A percentile compares a stretch with the other conserved stretches of the same genome.
Evolutionary conservation across 768 basidiomycete genomes (phyloP).

Genomic region (Hericium alpestre): DNA sequence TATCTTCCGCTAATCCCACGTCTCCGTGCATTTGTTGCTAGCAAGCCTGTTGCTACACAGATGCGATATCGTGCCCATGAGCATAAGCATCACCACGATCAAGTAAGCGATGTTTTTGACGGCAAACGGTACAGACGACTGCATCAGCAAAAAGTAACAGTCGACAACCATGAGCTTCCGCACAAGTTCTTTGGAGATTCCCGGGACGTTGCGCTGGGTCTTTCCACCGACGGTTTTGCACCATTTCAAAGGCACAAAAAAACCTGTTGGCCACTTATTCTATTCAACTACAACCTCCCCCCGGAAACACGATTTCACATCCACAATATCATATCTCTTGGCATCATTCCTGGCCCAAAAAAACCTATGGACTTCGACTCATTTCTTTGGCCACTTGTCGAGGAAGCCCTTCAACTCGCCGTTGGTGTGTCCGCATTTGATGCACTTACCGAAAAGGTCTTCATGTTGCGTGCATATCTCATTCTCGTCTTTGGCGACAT

Average conservation of each 20-base stretch:
- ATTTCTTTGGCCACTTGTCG: constrained; percentile 25
- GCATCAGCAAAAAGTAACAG: constrained; percentile 12
- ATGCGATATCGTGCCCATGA: constrained; percentile 21
- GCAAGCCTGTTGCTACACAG: constrained; percentile 12
- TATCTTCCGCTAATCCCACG: constrained; percentile 32
- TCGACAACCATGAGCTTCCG: constrained; percentile 15
- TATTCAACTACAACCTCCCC: constrained; percentile 32
- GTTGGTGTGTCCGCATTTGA: constrained; percentile 29
- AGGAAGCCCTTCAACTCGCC: constrained; percentile 26
- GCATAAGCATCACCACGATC: constrained; percentile 13
- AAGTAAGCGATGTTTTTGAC: constrained; percentile 28
- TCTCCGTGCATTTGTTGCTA: constrained; percentile 19
- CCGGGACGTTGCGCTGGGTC: constrained; percentile 30
- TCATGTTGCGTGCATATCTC: constrained; percentile 22
- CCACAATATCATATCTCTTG: constrained; percentile 26
- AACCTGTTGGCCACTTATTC: constrained; percentile 30
- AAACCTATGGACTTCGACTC: constrained; percentile 30
- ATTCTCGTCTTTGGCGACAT: constrained; percentile 25
- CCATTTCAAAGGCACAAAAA: constrained; percentile 23
- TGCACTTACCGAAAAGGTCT: constrained; percentile 14
- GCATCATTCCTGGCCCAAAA: constrained; percentile 36
- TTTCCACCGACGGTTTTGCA: constrained; percentile 32
- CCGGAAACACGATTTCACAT: constrained; percentile 27
- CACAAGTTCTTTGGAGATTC: constrained; percentile 25
- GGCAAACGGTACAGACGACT: constrained; percentile 21